phyloP scores from a whole-genome alignment of 208 protist genomes.

The Wallacemonas collosoma region DNA sequence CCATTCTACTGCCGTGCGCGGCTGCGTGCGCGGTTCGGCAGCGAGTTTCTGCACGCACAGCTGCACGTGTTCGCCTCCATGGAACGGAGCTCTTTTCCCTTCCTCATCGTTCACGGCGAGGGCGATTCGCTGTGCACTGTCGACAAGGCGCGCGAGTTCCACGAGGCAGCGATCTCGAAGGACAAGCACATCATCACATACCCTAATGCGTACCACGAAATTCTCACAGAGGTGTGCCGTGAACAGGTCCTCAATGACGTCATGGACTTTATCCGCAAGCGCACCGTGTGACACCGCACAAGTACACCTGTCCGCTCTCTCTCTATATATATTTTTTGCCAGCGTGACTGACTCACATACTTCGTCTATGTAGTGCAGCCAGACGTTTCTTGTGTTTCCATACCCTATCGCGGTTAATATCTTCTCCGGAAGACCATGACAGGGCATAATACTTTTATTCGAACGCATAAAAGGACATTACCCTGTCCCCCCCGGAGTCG shows the following conservation, averaged over 20 bases:
- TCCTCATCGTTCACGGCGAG: constrained; percentile 68
- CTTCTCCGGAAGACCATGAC: no score
- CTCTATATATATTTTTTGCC: background rate
- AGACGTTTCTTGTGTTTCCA: background rate
- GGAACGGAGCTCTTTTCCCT: constrained; percentile 40
- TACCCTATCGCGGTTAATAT: background rate
- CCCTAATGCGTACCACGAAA: constrained; percentile 49
- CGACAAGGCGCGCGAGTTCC: constrained; percentile 40
- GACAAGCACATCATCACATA: constrained; percentile 63
- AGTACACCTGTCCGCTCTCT: background rate
- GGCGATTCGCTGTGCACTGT: constrained; percentile 52
- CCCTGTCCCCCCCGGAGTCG: no score
- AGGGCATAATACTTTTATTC: no score
- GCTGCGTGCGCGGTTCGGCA: constrained; percentile 49
- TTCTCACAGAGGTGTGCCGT: constrained; percentile 63
- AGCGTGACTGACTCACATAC: background rate
- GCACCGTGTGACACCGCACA: background rate
- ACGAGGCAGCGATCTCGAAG: constrained; percentile 32
- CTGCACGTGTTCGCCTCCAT: constrained; percentile 32
- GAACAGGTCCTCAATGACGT: constrained; percentile 55
- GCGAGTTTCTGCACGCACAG: constrained; percentile 53
- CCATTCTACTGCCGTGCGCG: constrained; percentile 41
- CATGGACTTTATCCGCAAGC: constrained; percentile 48
- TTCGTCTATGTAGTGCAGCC: no score
- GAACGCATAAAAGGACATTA: no score